Conservation (phyloP, 2,329 filamentous ascomycete species). For the Fusarium papillatum region DNA sequence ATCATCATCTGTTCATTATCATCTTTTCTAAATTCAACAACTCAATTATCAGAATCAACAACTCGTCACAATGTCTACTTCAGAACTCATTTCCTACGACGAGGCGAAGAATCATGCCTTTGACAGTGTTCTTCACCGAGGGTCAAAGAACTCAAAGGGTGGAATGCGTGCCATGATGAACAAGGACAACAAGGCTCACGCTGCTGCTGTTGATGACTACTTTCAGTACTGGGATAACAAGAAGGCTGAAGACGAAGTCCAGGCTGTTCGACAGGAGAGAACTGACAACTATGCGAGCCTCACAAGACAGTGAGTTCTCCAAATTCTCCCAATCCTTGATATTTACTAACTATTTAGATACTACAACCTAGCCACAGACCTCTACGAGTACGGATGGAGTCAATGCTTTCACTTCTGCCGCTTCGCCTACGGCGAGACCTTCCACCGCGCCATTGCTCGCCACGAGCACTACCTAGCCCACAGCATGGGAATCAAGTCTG, state of each 20-base stretch:
- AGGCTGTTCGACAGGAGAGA: slow-evolving; percentile 74
- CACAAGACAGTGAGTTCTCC: slow-evolving; percentile 80
- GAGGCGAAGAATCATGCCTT: slow-evolving; percentile 86
- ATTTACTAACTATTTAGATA: slow-evolving; percentile 66
- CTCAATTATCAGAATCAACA: background rate
- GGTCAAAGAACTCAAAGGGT: slow-evolving; percentile 73
- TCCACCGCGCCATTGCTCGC: slow-evolving; percentile 89
- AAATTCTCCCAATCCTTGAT: accelerated
- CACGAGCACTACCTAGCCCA: slow-evolving; percentile 96
- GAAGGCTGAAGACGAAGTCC: slow-evolving; percentile 79
- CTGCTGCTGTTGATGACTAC: slow-evolving; percentile 85
- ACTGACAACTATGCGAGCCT: slow-evolving; percentile 89
- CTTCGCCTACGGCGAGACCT: slow-evolving; percentile 86
- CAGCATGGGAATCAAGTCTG: slow-evolving; percentile 83
- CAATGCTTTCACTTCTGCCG: slow-evolving; percentile 96
- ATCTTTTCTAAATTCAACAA: accelerated
- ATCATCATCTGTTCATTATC: too few relatives aligned
- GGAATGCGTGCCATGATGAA: slow-evolving; percentile 84
- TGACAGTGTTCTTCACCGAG: slow-evolving; percentile 83
- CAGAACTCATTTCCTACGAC: slow-evolving; percentile 80
- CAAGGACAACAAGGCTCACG: slow-evolving; percentile 80
- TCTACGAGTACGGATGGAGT: slow-evolving; percentile 96
- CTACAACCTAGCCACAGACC: slow-evolving; percentile 91
- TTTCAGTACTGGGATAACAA: slow-evolving; percentile 95
- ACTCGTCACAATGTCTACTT: slow-evolving; percentile 39